Evolutionary conservation across 352 stramenopile genomes (phyloP).

Genomic region (Pythium aphanidermatum): DNA sequence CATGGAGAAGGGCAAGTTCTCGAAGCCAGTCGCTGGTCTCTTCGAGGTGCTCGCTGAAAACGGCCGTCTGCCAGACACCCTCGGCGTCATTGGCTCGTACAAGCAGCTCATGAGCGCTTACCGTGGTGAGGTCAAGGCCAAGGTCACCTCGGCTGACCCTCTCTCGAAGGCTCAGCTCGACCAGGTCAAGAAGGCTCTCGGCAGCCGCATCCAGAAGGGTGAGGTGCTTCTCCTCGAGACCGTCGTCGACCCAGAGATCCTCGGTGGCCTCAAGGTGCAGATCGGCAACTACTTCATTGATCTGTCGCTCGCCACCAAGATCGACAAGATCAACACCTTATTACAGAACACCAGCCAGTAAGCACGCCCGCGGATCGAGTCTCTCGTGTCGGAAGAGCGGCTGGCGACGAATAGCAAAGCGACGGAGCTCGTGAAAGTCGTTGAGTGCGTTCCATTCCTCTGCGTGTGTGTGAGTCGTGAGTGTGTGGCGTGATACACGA

Average conservation of each 20-base stretch:
- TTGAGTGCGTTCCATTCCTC: too few species aligned
- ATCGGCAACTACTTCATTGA: conserved; percentile 98
- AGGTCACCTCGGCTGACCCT: conserved; percentile 94
- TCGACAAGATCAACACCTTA: conserved; percentile 92
- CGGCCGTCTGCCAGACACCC: conserved; percentile 87
- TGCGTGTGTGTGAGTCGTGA: too few species aligned
- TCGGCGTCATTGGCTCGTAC: conserved; percentile 87
- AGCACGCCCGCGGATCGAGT: background rate
- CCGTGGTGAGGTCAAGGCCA: conserved; percentile 93
- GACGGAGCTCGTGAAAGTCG: too few species aligned
- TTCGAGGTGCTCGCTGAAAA: conserved; percentile 97
- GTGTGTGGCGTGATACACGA: too few species aligned
- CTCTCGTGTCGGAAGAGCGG: background rate
- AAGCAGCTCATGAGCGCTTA: conserved; percentile 95
- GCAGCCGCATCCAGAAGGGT: conserved; percentile 75
- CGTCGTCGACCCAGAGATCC: conserved; percentile 92
- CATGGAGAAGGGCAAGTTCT: conserved; percentile 89
- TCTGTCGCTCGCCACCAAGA: conserved; percentile 92
- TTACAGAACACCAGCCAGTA: conserved; percentile 52
- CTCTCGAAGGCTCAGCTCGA: conserved; percentile 91
- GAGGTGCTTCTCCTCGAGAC: conserved; percentile 91
- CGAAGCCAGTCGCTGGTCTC: conserved; percentile 91
- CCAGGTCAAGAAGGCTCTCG: conserved; percentile 92
- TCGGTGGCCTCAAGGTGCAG: conserved; percentile 96
- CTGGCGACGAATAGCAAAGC: background rate